These are phyloP conservation scores for Datisca glomerata DNA, from an alignment of 306 rosid species.

Conservation along the genomic window DNA sequence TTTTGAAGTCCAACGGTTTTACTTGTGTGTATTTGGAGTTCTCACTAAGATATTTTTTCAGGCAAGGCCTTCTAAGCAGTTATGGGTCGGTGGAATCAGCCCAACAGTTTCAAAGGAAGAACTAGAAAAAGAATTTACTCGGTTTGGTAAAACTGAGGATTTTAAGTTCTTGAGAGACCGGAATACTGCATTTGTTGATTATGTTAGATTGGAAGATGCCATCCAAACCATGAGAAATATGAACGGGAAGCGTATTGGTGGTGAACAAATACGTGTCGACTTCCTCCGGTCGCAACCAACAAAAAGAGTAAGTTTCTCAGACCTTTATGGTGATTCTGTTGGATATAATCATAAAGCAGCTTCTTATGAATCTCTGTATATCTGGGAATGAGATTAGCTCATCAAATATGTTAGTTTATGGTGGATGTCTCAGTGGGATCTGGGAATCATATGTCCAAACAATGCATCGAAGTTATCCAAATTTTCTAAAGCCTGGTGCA, in stretches of 20 bases:
- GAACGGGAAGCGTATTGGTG: constrained; percentile 81
- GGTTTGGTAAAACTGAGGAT: constrained; percentile 82
- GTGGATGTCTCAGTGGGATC: too few species aligned
- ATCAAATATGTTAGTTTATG: too few species aligned
- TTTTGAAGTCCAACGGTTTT: too few species aligned
- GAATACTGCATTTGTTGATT: constrained; percentile 87
- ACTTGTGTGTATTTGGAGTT: constrained; percentile 9
- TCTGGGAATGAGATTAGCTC: too few species aligned
- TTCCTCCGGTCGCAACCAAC: constrained; percentile 70
- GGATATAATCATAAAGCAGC: too few species aligned
- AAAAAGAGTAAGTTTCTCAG: constrained; percentile 52
- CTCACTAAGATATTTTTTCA: constrained; percentile 23
- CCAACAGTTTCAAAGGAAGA: constrained; percentile 68
- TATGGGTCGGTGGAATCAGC: constrained; percentile 98
- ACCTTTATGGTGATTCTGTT: too few species aligned
- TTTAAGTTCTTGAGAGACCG: constrained; percentile 75
- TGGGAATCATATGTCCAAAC: too few species aligned
- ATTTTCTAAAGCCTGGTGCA: too few species aligned
- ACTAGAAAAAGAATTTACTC: constrained; percentile 64
- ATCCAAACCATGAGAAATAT: constrained; percentile 72
- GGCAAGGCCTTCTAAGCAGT: constrained; percentile 80
- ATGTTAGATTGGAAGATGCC: constrained; percentile 74
- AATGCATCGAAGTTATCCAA: too few species aligned
- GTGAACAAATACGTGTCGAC: constrained; percentile 91
- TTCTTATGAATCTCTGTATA: too few species aligned